Percentiles rank a stretch among this genome's conserved stretches.
These are phyloP conservation scores for Aphanomyces invadans DNA, from an alignment of 352 stramenopile genomes.

Conservation along the genomic window DNA sequence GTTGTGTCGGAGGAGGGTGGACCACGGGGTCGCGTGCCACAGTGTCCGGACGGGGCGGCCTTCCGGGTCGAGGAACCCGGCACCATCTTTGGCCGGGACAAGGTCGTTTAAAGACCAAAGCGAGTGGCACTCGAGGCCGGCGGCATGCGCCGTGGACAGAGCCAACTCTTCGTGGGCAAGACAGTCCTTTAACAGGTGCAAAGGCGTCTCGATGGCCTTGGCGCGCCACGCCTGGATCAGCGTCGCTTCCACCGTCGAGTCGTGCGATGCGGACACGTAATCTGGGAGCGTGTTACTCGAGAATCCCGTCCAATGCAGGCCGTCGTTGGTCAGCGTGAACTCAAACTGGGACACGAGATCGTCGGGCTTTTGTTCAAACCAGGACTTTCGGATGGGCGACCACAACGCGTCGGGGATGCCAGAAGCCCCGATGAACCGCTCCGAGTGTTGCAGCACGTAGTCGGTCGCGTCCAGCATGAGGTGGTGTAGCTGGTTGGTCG, in stretches of 20 bases:
- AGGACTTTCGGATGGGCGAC: conserved; percentile 10
- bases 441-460: conserved; percentile 12
- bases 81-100: neutral
- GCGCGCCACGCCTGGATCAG: conserved; percentile 5
- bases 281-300: neutral
- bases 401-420: neutral
- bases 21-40: conserved; percentile 6
- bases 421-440: neutral
- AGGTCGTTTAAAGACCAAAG: neutral
- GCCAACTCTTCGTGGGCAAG: conserved; percentile 5
- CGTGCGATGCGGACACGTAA: neutral
- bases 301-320: neutral
- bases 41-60: neutral
- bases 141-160: neutral
- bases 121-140: neutral
- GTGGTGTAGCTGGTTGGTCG: conserved; percentile 13
- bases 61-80: neutral
- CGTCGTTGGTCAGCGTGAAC: neutral
- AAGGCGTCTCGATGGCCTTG: neutral
- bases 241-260: neutral
- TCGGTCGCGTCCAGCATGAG: conserved; percentile 20
- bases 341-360: neutral
- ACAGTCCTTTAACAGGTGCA: conserved; percentile 12
- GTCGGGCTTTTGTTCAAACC: conserved; percentile 18
- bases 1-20: neutral